These are phyloP conservation scores for Penicillium sp. DNA, from an alignment of 2,329 filamentous ascomycete species.

Conservation along the genomic window DNA sequence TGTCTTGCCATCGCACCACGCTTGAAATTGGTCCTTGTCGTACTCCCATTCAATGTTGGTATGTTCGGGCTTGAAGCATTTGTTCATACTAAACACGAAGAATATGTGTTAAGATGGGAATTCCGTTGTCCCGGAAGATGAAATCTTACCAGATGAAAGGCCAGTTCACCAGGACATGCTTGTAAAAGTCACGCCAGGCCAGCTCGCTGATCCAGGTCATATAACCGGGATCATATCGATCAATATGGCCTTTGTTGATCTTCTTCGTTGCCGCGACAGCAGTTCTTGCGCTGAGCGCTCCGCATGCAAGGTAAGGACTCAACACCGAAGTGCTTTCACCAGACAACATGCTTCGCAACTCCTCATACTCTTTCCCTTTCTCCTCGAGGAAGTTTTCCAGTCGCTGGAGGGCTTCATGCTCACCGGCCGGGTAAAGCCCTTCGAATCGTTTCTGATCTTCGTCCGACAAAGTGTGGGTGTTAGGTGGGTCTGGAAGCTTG, in stretches of 20 bases:
- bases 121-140: not conserved
- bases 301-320: slow-evolving; percentile 68
- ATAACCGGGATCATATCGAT: slow-evolving; percentile 64
- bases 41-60: slow-evolving; percentile 82
- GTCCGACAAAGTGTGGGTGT: slow-evolving; percentile 58
- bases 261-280: slow-evolving; percentile 63
- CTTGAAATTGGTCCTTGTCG: slow-evolving; percentile 62
- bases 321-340: slow-evolving; percentile 64
- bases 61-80: slow-evolving; percentile 79
- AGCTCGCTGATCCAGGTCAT: slow-evolving; percentile 76
- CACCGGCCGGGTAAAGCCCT: slow-evolving; percentile 69
- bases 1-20: slow-evolving; percentile 72
- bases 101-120: not conserved
- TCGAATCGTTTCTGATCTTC: slow-evolving; percentile 59
- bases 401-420: slow-evolving; percentile 65
- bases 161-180: slow-evolving; percentile 79
- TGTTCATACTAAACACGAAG: slow-evolving; percentile 59
- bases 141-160: slow-evolving; percentile 58
- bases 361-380: slow-evolving; percentile 60
- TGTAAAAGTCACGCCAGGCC: slow-evolving; percentile 86
- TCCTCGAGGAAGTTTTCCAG: slow-evolving; percentile 66
- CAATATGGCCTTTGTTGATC: slow-evolving; percentile 60
- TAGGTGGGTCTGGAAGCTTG: slow-evolving; percentile 60
- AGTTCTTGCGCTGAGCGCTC: slow-evolving; percentile 66
- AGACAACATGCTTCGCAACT: slow-evolving; percentile 64